Base-by-base conservation (phyloP, 2,329 filamentous ascomycete genomes). In the Xylaria sp. region DNA sequence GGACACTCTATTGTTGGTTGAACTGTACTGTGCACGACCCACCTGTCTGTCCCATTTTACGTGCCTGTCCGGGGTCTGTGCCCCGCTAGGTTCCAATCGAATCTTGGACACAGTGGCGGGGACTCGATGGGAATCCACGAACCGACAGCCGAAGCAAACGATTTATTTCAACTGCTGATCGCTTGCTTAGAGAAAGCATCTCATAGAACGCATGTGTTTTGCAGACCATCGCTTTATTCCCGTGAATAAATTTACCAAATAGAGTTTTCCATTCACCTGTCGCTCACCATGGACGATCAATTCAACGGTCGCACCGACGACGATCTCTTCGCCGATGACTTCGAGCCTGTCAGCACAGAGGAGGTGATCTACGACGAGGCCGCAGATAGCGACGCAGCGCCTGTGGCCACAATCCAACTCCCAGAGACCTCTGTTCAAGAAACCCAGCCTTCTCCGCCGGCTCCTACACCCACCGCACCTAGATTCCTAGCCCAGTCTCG, bases 311-410 rank as follows among this genome's bases (percentile, higher is more conserved):
- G 83, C 18, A 85, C 83, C 42, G 83, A 86, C 64, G 83, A 86
- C 61, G 83, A 85, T 65, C 76, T 86, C 54, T 86, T 86, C 66
- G 79, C 80, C 56, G 83, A 86, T 61, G 83, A 86, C 63, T 84
- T 85, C 54, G 83, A 85, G 67, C 82, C 81, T 7, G 76, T 84
- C 46, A 69, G 50, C 16, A 34, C 29, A 7, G 29, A 34, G 48
- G 42, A 5, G 39, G 53, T 13, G 40, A 52, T 34, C 21, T 47
- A 17, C 19, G 39, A 26, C 24, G 43, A 18, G 39, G 43, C n/a
- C n/a, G n/a, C n/a, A n/a, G n/a, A n/a, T n/a, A n/a, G n/a, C n/a
- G n/a, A 39, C 16, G 44, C 54, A 7, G 52, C 56, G 8, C 24
- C 58, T 9, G 55, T 54, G 17, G 50, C 44, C 7, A 38, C 52